Base-by-base conservation (phyloP, 495 filamentous ascomycete genomes). In the Usnea hakonensis region DNA sequence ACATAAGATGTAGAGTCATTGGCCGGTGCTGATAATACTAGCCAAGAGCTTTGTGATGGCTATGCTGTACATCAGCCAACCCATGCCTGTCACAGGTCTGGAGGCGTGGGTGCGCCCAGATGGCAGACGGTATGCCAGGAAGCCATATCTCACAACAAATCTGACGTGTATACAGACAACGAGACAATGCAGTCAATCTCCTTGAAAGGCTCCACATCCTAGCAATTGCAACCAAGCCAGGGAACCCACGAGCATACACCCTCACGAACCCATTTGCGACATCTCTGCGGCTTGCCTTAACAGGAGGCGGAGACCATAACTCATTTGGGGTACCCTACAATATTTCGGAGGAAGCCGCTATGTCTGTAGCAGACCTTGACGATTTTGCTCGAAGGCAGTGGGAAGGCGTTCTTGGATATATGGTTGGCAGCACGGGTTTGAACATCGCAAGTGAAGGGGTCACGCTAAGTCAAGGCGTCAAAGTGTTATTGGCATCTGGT, bases 21-120 rank as follows among this genome's bases (percentile, higher is more conserved):
- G 2, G 8, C 41, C 35, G 26, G 21, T 53, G 53, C 72, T 75
- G 65, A 76, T 40, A 48, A 59, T 26, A 60, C 66, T 71, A 92
- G 94, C 94, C 69, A 97, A 98, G 81, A 87, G 84, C 44, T 89
- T 97, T 72, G 95, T 97, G 54, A 95, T 96, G 84, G 89, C 88
- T 19, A 81, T 98, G 63, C 83, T 98, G 2, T 98, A 95, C 74
- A 85, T 91, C 74, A 87, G 89, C 55, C 75, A 78, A 19, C 89
- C 93, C 13, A 78, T 97, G 62, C 82, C 83, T 3, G 80, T 89
- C 7, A 73, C 82, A 37, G 87, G 94, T 72, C 80, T 97, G 55
- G 90, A 97, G 66, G 72, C 83, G 26, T 96, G 92, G 90, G 85
- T 97, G 59, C 85, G 83, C 46, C 78, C 88, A 13, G 84, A 87